A percentile compares a stretch with the other conserved stretches of the same genome.
phyloP scores from a whole-genome alignment of 371 early-diverging fungal species.

The Mucor saturninus region DNA sequence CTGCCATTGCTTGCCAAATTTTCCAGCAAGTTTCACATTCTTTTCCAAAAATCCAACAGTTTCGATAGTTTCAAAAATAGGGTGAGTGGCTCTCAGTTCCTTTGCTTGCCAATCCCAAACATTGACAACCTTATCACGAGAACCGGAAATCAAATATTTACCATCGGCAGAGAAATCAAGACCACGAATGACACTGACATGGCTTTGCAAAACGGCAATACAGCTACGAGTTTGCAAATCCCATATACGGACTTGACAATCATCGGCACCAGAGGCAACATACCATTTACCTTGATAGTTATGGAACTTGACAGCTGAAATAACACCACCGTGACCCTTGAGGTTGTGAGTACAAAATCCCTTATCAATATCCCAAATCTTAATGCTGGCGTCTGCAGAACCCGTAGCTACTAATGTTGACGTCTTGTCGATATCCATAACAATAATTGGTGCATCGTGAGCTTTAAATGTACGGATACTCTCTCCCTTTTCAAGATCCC shows the following conservation, averaged over 20 bases:
- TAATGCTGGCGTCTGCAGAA: conserved; percentile 94
- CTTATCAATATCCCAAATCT: conserved; percentile 93
- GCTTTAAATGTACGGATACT: conserved; percentile 77
- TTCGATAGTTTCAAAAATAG: conserved; percentile 83
- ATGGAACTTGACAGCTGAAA: conserved; percentile 86
- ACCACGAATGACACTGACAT: conserved; percentile 92
- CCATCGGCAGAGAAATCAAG: conserved; percentile 82
- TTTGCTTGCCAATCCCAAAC: conserved; percentile 85
- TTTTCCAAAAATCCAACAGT: conserved; percentile 69
- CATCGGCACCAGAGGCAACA: conserved; percentile 87
- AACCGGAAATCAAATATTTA: conserved; percentile 81
- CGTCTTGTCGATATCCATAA: conserved; percentile 88
- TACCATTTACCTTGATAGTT: conserved; percentile 62
- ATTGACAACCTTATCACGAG: conserved; percentile 94
- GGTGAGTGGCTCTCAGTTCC: conserved; percentile 80
- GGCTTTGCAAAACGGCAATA: conserved; percentile 77
- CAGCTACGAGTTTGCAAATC: conserved; percentile 78
- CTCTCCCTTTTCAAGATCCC: conserved; percentile 77
- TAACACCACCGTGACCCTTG: conserved; percentile 89
- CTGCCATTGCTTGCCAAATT: conserved; percentile 44
- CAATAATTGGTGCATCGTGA: conserved; percentile 92
- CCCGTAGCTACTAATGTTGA: conserved; percentile 95
- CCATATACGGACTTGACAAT: conserved; percentile 91
- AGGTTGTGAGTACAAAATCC: conserved; percentile 97
- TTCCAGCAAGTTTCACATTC: conserved; percentile 36